phyloP scores from a whole-genome alignment of 2,329 filamentous ascomycete genomes.

The Fusarium bactridioides region DNA sequence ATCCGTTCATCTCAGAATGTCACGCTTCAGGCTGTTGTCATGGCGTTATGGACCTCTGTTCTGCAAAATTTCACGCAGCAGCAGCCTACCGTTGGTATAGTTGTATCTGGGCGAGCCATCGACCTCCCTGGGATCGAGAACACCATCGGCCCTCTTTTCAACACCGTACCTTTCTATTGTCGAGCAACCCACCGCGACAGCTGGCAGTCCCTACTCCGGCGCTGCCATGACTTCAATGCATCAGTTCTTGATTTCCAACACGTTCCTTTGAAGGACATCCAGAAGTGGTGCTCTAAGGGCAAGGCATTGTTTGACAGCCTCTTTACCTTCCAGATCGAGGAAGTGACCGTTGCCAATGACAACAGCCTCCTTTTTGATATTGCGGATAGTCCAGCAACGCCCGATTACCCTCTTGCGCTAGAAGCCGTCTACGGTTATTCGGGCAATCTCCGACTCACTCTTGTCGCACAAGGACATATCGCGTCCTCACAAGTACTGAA shows the following conservation, averaged over 20 bases:
- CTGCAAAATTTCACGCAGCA: constrained; percentile 60
- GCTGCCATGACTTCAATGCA: constrained; percentile 76
- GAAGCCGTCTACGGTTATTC: constrained; percentile 68
- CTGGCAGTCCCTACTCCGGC: constrained; percentile 67
- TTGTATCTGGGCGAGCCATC: constrained; percentile 80
- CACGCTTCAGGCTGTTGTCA: constrained; percentile 80
- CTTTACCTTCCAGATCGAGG: constrained; percentile 78
- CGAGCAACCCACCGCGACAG: constrained; percentile 53
- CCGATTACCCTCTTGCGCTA: constrained; percentile 80
- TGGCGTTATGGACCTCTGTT: constrained; percentile 75
- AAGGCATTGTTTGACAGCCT: constrained; percentile 77
- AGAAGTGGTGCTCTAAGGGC: constrained; percentile 75
- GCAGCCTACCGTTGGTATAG: constrained; percentile 70
- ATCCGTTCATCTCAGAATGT: constrained; percentile 69
- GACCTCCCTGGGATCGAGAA: constrained; percentile 70
- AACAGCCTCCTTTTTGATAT: constrained; percentile 61
- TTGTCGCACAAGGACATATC: constrained; percentile 63
- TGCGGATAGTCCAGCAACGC: constrained; percentile 55
- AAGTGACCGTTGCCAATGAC: constrained; percentile 37
- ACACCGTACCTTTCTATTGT: constrained; percentile 79
- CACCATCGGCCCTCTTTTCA: constrained; percentile 86
- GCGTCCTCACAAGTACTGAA: constrained; percentile 45
- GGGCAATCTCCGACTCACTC: constrained; percentile 60
- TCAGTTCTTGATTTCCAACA: constrained; percentile 73
- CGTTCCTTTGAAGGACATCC: constrained; percentile 78